Base-by-base conservation (phyloP, 208 protist genomes). In the Crithidia expoeki region DNA sequence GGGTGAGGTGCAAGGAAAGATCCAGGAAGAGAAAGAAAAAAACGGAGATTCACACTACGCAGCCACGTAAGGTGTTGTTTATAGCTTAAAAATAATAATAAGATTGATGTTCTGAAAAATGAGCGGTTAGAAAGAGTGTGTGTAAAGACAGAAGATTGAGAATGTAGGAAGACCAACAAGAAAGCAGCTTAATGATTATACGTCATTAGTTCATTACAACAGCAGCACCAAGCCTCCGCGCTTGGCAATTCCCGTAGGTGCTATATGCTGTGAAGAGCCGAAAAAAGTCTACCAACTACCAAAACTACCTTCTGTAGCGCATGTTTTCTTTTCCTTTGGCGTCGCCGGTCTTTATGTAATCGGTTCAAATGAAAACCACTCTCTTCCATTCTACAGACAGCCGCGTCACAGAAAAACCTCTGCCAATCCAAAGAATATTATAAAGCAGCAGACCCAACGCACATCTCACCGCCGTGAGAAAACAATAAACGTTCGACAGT, bases 41-140 rank as follows among this genome's bases (percentile, higher is more conserved):
- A 57, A 2, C 21, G 16, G 5, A 6, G 38, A 38, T 23, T 17
- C 25, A 53, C 6, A 57, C 51, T 57, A 38, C 51, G 30, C 51
- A 57, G 51, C 51, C 51, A 57, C 51, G 51, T 57, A 57, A 23
- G 28, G 38, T 38, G 30, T 21, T 7, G 25, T 38, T 38, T 38
- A 51, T 23, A 52, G 4, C 21, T 52, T 52, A 4, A 52, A 52
- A 14, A 28, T 11, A 9, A 52, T 2, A 30, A 6, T 30, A 52
- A 28, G 7, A 23, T 52, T 30, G 28, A 57, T 57, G 38, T n/a
- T n/a, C 16, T 38, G 10, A 28, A 52, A 52, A 49, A 19, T 6
- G 28, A 52, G 17, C 17, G 12, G 36, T 42, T 6, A 12, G 12
- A 12, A 42, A 42, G 36, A 16, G 36, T 17, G 42, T 47, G 42